These are phyloP conservation scores for Pyrus betulifolia DNA, from an alignment of 306 rosid genomes.

Conservation along the genomic window DNA sequence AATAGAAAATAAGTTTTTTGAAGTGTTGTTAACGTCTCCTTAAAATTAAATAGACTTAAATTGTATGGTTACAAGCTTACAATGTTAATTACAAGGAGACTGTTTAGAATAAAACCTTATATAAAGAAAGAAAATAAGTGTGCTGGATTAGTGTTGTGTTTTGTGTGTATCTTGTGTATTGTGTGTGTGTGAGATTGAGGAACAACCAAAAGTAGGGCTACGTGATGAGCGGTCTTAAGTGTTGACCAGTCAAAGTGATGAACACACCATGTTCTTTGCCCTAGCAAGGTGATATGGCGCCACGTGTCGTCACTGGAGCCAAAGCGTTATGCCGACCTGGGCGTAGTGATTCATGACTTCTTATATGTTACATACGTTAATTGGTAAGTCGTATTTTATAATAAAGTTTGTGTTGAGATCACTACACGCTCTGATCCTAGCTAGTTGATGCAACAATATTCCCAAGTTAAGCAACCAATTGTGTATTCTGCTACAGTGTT, in stretches of 20 bases:
- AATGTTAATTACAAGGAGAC: too few relatives aligned
- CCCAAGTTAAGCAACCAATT: background rate
- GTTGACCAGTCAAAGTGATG: constrained; percentile 43
- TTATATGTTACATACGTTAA: background rate
- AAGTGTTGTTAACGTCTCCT: too few relatives aligned
- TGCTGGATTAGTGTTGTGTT: background rate
- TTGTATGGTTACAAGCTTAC: too few relatives aligned
- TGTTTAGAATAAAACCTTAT: too few relatives aligned
- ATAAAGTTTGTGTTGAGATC: constrained; percentile 4
- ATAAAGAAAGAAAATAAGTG: background rate
- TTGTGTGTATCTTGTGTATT: background rate
- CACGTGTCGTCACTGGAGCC: constrained; percentile 6
- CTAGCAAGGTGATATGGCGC: background rate
- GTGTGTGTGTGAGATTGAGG: background rate
- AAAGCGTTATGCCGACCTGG: constrained; percentile 16
- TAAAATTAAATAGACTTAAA: too few relatives aligned
- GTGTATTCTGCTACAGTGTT: background rate
- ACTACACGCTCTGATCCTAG: background rate
- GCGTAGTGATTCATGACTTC: background rate
- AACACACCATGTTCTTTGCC: constrained; percentile 3
- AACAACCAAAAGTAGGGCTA: constrained; percentile 22
- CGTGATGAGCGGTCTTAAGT: constrained; percentile 13
- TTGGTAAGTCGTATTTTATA: background rate
- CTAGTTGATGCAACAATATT: background rate
- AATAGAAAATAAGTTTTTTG: too few relatives aligned